A percentile compares a stretch with the other conserved stretches of the same genome.
phyloP scores from a whole-genome alignment of 1,284 basidiomycete genomes.

The Apiotrichum siamense region DNA sequence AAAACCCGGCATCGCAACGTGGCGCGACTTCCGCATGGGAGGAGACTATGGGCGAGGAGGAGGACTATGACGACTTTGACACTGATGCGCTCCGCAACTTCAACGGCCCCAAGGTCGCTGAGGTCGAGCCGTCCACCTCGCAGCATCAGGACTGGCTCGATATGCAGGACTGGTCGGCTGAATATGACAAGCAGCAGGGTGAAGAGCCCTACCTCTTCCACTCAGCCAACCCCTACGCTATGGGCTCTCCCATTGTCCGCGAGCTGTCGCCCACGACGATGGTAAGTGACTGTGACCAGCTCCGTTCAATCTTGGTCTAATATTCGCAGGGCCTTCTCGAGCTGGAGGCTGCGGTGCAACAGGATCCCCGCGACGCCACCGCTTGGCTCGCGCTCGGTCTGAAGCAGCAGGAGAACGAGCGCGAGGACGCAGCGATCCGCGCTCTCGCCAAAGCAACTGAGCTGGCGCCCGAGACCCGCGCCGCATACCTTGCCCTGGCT shows the following conservation, averaged over 20 bases:
- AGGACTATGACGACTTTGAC: slow-evolving; percentile 30
- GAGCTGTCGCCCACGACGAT: slow-evolving; percentile 34
- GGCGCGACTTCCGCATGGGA: slow-evolving; percentile 42
- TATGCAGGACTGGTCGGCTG: slow-evolving; percentile 81
- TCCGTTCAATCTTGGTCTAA: slow-evolving; percentile 20
- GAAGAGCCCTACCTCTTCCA: slow-evolving; percentile 64
- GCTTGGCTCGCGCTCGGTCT: slow-evolving; percentile 92
- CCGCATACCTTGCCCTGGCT: slow-evolving; percentile 85
- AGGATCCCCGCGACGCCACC: slow-evolving; percentile 61
- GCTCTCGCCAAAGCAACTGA: slow-evolving; percentile 77
- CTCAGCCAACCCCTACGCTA: slow-evolving; percentile 69
- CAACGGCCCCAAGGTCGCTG: slow-evolving; percentile 17
- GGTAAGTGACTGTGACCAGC: slow-evolving; percentile 20
- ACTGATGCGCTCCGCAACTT: slow-evolving; percentile 35
- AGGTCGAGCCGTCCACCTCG: neutral
- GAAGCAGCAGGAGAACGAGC: slow-evolving; percentile 97
- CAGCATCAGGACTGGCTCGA: slow-evolving; percentile 51
- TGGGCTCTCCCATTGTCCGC: slow-evolving; percentile 53
- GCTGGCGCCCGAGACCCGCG: slow-evolving; percentile 68
- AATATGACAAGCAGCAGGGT: slow-evolving; percentile 50
- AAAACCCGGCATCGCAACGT: slow-evolving; percentile 30
- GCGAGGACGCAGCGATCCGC: slow-evolving; percentile 81
- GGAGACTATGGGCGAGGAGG: slow-evolving; percentile 32
- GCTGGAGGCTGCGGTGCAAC: slow-evolving; percentile 83
- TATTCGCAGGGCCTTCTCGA: slow-evolving; percentile 69